Conservation (phyloP, 1,284 basidiomycete species). For the Coriolopsis trogii region DNA sequence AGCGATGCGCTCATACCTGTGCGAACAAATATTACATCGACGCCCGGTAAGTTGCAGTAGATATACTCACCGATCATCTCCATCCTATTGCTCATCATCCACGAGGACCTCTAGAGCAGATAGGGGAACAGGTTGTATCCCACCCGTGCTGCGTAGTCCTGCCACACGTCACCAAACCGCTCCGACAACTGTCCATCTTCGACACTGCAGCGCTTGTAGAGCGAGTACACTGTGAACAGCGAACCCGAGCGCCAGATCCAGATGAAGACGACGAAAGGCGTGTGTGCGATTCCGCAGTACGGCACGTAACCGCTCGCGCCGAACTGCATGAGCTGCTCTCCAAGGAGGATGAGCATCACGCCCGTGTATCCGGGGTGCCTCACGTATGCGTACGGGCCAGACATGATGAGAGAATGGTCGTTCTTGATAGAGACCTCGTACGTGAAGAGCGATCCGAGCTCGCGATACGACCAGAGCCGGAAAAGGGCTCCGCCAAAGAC, state of each 20-base stretch:
- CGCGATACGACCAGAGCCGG: conserved; percentile 7
- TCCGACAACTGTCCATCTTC: conserved; percentile 14
- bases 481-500: conserved; percentile 5
- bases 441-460: conserved; percentile 15
- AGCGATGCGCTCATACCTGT: no score
- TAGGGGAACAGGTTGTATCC: conserved; percentile 6
- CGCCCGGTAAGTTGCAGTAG: no score
- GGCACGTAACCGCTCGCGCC: conserved; percentile 5
- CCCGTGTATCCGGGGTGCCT: conserved; percentile 19
- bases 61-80: no score
- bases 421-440: conserved; percentile 9
- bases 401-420: conserved; percentile 15
- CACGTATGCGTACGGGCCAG: conserved; percentile 16
- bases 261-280: background rate
- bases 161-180: conserved; percentile 13
- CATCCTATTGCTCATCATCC: no score
- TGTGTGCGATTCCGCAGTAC: conserved; percentile 10
- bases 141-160: conserved; percentile 4
- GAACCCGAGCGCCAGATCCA: background rate
- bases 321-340: conserved; percentile 12
- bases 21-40: no score
- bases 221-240: background rate
- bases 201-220: conserved; percentile 5
- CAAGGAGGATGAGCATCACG: conserved; percentile 4
- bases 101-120: conserved; percentile 6